A percentile compares a stretch with the other conserved stretches of the same genome.
These are phyloP conservation scores for Coniochaeta sp. DNA, from an alignment of 2,329 filamentous ascomycete genomes.

Conservation along the genomic window DNA sequence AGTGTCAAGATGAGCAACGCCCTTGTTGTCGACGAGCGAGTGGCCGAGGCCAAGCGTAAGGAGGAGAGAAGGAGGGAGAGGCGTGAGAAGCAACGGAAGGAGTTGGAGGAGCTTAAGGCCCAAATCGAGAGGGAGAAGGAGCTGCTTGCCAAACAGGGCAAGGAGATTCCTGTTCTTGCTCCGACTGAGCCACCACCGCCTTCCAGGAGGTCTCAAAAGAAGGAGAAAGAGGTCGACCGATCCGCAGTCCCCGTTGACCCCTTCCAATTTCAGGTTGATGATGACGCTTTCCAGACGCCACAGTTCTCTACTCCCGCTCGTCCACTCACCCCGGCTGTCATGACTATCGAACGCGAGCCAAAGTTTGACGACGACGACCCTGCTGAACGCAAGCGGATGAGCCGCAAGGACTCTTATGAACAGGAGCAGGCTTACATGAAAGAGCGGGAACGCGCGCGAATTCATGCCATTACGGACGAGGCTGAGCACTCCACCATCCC, in stretches of 20 bases:
- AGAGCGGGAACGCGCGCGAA: not conserved
- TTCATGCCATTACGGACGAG: constrained; percentile 36
- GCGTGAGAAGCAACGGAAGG: not conserved
- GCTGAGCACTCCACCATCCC: constrained; percentile 40
- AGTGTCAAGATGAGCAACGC: not conserved
- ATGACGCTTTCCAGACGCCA: constrained; percentile 44
- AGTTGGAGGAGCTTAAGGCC: constrained; percentile 5
- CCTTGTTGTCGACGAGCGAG: not conserved
- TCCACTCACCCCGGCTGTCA: constrained; percentile 41
- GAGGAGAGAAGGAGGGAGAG: constrained; percentile 1
- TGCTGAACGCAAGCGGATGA: constrained; percentile 33
- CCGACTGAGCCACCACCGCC: not conserved
- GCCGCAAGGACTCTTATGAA: constrained; percentile 44
- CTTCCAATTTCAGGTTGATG: constrained; percentile 50
- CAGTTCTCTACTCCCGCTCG: constrained; percentile 28
- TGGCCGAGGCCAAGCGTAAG: not conserved
- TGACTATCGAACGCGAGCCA: constrained; percentile 48
- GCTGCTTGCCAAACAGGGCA: not conserved
- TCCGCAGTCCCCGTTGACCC: constrained; percentile 33
- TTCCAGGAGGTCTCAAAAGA: not conserved
- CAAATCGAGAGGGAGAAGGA: constrained; percentile 10
- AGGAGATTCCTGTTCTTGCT: not conserved
- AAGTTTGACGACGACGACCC: constrained; percentile 31
- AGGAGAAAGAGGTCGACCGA: not conserved
- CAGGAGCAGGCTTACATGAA: constrained; percentile 32